phyloP scores from a whole-genome alignment of 176 grass and related monocot species.

The sorghum (Sorghum bicolor) region Sorghum_bicolor_NCBIv3 NC_012874.2:9620001-9620500 shows the following conservation, averaged over 20 bases:
- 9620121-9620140: not conserved
- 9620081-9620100: not conserved
- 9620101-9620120: no score
- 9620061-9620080: not conserved
- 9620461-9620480: not conserved
- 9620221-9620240: not conserved
- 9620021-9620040: not conserved
- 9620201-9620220: not conserved
- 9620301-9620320: not conserved
- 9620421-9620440: not conserved
- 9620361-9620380: not conserved
- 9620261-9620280: not conserved
- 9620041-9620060: not conserved
- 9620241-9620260: not conserved
- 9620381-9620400: not conserved
- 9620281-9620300: not conserved
- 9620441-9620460: not conserved
- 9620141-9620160: not conserved
- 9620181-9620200: not conserved
- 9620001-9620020: not conserved
- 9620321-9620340: not conserved
- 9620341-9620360: constrained; percentile 2
- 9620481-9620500: not conserved
- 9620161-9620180: not conserved
- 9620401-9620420: not conserved